Evolutionary conservation across 2,329 filamentous ascomycete genomes (phyloP), one percentile per base, ranked within the genome.

Genomic region (Neofusicoccum ribis): DNA sequence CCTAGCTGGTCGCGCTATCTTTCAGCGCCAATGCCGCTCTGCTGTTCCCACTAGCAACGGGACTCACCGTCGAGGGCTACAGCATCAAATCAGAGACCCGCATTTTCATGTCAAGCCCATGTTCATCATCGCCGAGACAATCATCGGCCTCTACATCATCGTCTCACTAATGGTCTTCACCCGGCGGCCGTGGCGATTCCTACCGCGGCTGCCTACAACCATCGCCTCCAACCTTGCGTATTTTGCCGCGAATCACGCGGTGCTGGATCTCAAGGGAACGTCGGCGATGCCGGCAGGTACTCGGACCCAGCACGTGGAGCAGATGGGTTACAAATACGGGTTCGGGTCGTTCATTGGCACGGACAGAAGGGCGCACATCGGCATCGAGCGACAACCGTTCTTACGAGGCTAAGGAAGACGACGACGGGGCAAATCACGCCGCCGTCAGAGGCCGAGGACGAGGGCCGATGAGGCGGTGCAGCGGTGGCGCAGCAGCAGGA

Each of bases 141-240:
- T 88, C 0, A 66, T 88, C 0, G 68, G 52, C 0, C 20, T 81
- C 0, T 83, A 87, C 49, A 68, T 81, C 0, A 7, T 82, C 0
- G 78, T 82, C 0, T 79, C 81, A 0, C n/a, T 79, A 0, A 0
- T 75, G 0, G 76, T 86, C 4, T 88, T 86, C 63, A 12, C 72
- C 0, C 68, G 73, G 0, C 68, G 81, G 0, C 78, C 83, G 0
- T 76, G 75, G 1, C 74, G 76, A 2, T 81, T 83, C 20, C 73
- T 88, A 0, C 81, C 84, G 0, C 74, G 83, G 0, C 74, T 88
- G 71, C 86, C 86, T 0, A 84, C 82, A 0, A 83, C 78, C 0
- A 74, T 87, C 0, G 85, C 79, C 0, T 80, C 83, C 0, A 67
- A 83, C 0, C 71, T 87, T 0, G 78, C 81, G 0, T 82, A 82